Conservation (phyloP, 192 early-diverging fungal genomes). For the Anaeromyces robustus region DNA sequence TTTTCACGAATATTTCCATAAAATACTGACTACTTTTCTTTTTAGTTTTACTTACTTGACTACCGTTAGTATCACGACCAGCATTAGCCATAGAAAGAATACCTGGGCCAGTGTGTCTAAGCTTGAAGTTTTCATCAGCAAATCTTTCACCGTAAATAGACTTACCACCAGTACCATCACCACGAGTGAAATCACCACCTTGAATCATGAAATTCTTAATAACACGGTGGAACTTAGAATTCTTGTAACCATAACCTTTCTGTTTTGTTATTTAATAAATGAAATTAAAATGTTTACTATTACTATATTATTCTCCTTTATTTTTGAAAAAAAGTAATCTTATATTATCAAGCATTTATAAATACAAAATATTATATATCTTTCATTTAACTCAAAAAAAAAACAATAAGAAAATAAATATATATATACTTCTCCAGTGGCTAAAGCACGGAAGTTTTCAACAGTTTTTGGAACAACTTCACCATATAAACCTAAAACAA, state of each 20-base stretch:
- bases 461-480: constrained; percentile 6
- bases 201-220: constrained; percentile 8
- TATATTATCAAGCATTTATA: too few relatives aligned
- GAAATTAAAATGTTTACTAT: too few relatives aligned
- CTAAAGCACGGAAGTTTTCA: neutral
- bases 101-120: constrained; percentile 17
- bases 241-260: constrained; percentile 11
- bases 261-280: too few relatives aligned
- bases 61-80: neutral
- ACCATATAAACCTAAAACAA: constrained; percentile 32
- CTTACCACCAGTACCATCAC: constrained; percentile 48
- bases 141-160: constrained; percentile 76
- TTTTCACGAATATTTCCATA: too few relatives aligned
- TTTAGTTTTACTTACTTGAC: neutral
- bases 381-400: too few relatives aligned
- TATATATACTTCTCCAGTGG: neutral
- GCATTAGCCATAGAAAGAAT: neutral
- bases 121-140: constrained; percentile 79
- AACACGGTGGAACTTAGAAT: constrained; percentile 41
- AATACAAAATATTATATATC: too few relatives aligned
- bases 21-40: too few relatives aligned
- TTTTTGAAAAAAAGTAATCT: too few relatives aligned
- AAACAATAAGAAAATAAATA: too few relatives aligned
- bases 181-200: neutral
- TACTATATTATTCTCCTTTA: too few relatives aligned